Evolutionary conservation across 1,139 yeast species (phyloP).

Genomic region (Protomyces inouyei): DNA sequence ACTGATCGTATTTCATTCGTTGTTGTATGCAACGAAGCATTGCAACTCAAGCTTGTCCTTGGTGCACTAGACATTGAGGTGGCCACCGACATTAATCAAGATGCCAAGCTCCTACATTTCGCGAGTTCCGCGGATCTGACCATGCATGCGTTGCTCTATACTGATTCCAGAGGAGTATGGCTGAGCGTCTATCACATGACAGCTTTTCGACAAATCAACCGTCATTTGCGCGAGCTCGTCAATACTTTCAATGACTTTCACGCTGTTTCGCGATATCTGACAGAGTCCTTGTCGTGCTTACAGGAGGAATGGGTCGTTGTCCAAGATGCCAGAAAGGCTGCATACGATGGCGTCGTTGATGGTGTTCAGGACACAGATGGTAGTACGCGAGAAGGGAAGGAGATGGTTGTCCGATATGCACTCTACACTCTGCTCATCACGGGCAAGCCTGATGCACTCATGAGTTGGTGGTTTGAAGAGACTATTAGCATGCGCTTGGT

Average conservation of each 20-base stretch:
- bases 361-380: conserved; percentile 1
- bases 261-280: conserved; percentile 26
- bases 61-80: background rate
- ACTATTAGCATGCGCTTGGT: conserved; percentile 52
- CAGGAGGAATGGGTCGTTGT: conserved; percentile 29
- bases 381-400: background rate
- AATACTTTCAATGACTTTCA: conserved; percentile 16
- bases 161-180: background rate
- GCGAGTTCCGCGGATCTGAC: background rate
- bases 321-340: conserved; percentile 3
- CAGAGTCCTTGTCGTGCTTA: conserved; percentile 27
- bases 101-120: background rate
- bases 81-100: background rate
- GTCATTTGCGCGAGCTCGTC: background rate
- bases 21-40: background rate
- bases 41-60: background rate
- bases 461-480: conserved; percentile 49
- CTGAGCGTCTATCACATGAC: background rate
- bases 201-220: background rate
- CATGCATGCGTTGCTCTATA: conserved; percentile 1
- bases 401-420: background rate
- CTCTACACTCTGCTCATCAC: conserved; percentile 31
- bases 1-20: background rate
- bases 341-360: background rate
- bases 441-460: conserved; percentile 36